Percentiles rank a stretch among this genome's conserved stretches.
Conservation (phyloP, 257 asterid genomes). For the Voacanga thouarsii region DNA sequence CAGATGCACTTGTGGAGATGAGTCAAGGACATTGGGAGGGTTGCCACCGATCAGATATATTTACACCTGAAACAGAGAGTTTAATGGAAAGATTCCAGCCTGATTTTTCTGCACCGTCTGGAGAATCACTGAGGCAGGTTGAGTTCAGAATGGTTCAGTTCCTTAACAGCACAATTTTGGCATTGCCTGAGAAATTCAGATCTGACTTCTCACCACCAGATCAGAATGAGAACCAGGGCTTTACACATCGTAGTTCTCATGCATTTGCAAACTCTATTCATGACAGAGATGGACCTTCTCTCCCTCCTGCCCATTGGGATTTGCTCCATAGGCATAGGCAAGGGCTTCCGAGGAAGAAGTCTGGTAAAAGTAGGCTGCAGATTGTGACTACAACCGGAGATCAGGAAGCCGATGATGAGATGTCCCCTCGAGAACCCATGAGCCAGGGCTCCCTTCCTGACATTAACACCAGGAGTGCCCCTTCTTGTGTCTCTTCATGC, state of each 20-base stretch:
- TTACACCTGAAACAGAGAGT: conserved; percentile 62
- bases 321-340: conserved; percentile 54
- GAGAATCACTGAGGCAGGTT: conserved; percentile 94
- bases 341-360: conserved; percentile 63
- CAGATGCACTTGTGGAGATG: conserved; percentile 81
- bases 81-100: conserved; percentile 83
- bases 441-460: conserved; percentile 46
- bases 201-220: conserved; percentile 83
- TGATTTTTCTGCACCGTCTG: conserved; percentile 83
- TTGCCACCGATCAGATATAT: conserved; percentile 73
- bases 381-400: conserved; percentile 77
- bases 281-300: conserved; percentile 52
- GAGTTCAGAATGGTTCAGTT: conserved; percentile 95
- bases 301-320: conserved; percentile 54
- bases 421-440: conserved; percentile 78
- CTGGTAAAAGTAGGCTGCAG: conserved; percentile 96
- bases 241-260: conserved; percentile 33
- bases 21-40: conserved; percentile 99
- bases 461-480: conserved; percentile 38
- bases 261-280: conserved; percentile 35
- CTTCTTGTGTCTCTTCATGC: conserved; percentile 39
- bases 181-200: conserved; percentile 70
- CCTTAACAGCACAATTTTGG: conserved; percentile 58
- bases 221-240: conserved; percentile 41
- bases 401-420: conserved; percentile 93